Base-by-base conservation (phyloP, 2,329 filamentous ascomycete species). In the Amylocarpus encephaloides region DNA sequence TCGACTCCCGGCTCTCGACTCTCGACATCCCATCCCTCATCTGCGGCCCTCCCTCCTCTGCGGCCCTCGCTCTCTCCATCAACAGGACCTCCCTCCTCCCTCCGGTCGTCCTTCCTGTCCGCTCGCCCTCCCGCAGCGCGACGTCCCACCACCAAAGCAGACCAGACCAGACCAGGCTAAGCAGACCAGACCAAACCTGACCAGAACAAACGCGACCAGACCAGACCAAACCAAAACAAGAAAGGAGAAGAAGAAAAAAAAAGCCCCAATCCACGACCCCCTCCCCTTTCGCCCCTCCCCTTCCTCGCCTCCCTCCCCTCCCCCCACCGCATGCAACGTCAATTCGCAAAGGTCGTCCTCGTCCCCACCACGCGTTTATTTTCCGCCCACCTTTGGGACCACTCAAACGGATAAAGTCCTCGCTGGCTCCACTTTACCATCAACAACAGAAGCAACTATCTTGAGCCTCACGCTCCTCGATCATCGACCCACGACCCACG, bases 351-450 rank as follows among this genome's bases (percentile, higher is more conserved):
- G n/a, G 36, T 45, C 50, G 57, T 51, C 54, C 54, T 45, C 50
- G 57, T 51, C 54, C 54, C 55, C 57, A 45, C 42, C 49, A 48
- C 57, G 57, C 59, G 57, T 61, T 58, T 58, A 60, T 54, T 56
- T 59, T 48, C 55, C 54, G 55, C 54, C 53, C 47, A 54, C 53
- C 43, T 40, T 50, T 53, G 43, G 33, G 36, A 19, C 46, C 50
- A 39, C 51, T 47, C 32, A 22, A 41, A 56, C 54, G 55, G 59
- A 56, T 59, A 60, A 60, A 61, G 53, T 52, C 51, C 46, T 44
- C 34, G 34, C 42, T 40, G 50, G 51, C 48, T 58, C 56, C 59
- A 59, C 58, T 60, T 59, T 55, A 49, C 15, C 36, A 38, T 36
- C 48, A 34, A 45, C 39, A 57, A 26, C 50, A 42, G 52, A 50